Evolutionary conservation across 2,329 filamentous ascomycete genomes (phyloP).

Genomic region (Sodiomyces alkalinus): DNA sequence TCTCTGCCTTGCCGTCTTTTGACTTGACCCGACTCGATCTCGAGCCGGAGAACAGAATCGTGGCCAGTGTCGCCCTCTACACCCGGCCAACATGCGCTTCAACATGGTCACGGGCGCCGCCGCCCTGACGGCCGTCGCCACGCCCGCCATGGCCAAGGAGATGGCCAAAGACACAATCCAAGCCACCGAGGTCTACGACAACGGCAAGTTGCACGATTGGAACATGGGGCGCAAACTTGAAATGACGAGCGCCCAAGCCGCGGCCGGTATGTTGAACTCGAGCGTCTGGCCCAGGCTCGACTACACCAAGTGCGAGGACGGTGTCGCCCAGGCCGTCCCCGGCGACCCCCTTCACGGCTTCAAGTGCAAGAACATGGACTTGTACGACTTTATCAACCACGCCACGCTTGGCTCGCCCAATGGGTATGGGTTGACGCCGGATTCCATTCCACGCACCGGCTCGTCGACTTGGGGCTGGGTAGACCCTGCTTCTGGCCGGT

Average conservation of each 20-base stretch:
- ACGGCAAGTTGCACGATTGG: constrained; percentile 6
- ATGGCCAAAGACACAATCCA: constrained; percentile 5
- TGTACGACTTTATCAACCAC: constrained; percentile 39
- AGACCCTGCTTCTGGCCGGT: constrained; percentile 18
- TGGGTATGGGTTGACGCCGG: constrained; percentile 1
- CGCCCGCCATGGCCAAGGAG: constrained; percentile 5
- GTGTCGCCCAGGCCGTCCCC: constrained; percentile 7
- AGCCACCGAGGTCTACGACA: constrained; percentile 8
- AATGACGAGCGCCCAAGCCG: constrained; percentile 1
- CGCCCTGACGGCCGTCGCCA: constrained; percentile 4
- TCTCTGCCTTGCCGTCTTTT: not conserved
- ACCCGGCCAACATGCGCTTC: constrained; percentile 5
- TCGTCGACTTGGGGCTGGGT: constrained; percentile 26
- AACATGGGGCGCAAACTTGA: constrained; percentile 7
- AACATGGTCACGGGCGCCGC: constrained; percentile 6
- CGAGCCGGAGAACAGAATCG: not conserved
- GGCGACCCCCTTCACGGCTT: constrained; percentile 8
- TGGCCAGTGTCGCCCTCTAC: not conserved
- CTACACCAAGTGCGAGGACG: constrained; percentile 6
- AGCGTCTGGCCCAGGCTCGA: constrained; percentile 4
- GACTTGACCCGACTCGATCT: not conserved
- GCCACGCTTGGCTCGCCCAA: constrained; percentile 28
- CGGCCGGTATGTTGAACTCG: constrained; percentile 10
- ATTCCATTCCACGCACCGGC: constrained; percentile 9
- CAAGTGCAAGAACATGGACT: constrained; percentile 10